Conservation (phyloP, 768 basidiomycete genomes). For the Naganishia onofrii region DNA sequence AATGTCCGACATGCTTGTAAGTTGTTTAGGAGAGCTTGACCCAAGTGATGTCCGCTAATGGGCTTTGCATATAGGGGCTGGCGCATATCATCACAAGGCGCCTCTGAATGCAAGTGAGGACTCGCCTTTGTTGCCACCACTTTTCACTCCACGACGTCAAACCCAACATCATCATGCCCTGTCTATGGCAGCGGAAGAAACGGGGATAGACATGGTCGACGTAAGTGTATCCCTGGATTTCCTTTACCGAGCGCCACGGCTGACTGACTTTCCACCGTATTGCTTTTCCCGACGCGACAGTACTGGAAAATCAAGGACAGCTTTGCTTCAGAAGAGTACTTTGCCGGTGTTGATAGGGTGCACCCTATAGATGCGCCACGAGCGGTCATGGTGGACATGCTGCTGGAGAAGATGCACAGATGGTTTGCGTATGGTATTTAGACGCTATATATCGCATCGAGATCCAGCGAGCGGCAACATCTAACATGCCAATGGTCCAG, state of each 20-base stretch:
- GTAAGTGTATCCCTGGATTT: neutral
- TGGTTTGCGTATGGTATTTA: slow-evolving; percentile 23
- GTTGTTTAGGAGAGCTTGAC: neutral
- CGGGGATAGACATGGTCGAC: slow-evolving; percentile 16
- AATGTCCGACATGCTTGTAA: slow-evolving; percentile 18
- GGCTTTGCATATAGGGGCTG: neutral
- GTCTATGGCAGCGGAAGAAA: slow-evolving; percentile 18
- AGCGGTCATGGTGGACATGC: slow-evolving; percentile 26
- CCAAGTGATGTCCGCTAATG: neutral
- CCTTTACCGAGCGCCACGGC: too few relatives aligned
- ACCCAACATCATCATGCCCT: slow-evolving; percentile 16
- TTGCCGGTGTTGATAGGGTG: slow-evolving; percentile 15
- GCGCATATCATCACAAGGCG: slow-evolving; percentile 9
- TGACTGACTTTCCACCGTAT: neutral
- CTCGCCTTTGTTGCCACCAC: slow-evolving; percentile 13
- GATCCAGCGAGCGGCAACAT: neutral
- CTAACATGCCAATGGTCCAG: too few relatives aligned
- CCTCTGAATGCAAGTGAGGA: slow-evolving; percentile 20
- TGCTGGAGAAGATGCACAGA: slow-evolving; percentile 27
- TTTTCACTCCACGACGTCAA: slow-evolving; percentile 11
- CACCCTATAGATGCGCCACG: slow-evolving; percentile 16
- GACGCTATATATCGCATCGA: neutral
- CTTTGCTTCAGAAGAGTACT: slow-evolving; percentile 24
- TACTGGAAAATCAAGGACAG: slow-evolving; percentile 31
- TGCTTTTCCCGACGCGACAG: neutral